phyloP scores from a whole-genome alignment of 768 basidiomycete species.

The Xerocomellus dryophilus region DNA sequence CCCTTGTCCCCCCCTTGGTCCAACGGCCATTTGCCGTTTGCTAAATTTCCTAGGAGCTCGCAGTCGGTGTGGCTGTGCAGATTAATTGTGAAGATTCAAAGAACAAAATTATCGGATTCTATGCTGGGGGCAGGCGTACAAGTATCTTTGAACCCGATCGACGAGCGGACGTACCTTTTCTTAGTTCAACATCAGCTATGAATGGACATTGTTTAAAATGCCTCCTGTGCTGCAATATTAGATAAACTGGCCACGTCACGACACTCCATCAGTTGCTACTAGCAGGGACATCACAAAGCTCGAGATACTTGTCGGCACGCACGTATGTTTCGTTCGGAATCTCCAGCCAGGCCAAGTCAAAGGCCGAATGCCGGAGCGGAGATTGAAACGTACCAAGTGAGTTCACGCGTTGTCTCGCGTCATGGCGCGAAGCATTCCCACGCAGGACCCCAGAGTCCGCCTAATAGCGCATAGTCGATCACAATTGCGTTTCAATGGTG shows the following conservation, averaged over 20 bases:
- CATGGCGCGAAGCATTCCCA: background rate
- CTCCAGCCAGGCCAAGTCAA: background rate
- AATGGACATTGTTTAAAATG: too few species aligned
- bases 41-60: background rate
- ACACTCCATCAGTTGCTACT: too few species aligned
- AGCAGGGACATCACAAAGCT: too few species aligned
- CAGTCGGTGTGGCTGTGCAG: constrained; percentile 3
- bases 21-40: background rate
- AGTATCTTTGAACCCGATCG: background rate
- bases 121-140: too few species aligned
- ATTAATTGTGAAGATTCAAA: background rate
- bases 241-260: too few species aligned
- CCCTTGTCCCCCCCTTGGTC: background rate
- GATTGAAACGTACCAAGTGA: constrained; percentile 4
- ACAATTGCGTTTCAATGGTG: background rate
- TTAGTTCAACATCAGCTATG: too few species aligned
- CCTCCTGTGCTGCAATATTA: too few species aligned
- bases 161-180: too few species aligned
- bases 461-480: background rate
- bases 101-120: background rate
- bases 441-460: background rate
- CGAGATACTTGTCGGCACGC: too few species aligned
- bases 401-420: constrained; percentile 4
- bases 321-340: too few species aligned
- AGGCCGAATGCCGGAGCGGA: constrained; percentile 8